Conservation (phyloP, 1,284 basidiomycete species). For the Sporisorium reilianum region DNA sequence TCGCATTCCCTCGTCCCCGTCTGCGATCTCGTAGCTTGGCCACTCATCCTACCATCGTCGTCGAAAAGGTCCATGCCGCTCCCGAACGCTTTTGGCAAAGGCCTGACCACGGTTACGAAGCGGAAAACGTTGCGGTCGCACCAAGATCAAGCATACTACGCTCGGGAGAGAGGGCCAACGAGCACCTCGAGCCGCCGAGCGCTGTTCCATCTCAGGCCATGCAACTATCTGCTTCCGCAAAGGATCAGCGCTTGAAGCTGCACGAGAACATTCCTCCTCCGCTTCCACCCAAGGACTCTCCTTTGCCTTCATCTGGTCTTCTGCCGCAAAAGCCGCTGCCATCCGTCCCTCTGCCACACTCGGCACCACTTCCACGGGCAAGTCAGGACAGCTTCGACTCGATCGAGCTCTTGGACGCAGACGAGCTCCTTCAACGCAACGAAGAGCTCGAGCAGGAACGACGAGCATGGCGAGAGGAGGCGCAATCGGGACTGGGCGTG, state of each 20-base stretch:
- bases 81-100: slow-evolving; percentile 33
- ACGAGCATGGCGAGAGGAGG: slow-evolving; percentile 28
- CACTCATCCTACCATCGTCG: not conserved
- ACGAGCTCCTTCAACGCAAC: slow-evolving; percentile 22
- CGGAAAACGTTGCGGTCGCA: not conserved
- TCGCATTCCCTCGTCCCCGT: slow-evolving; percentile 31
- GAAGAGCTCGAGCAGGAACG: slow-evolving; percentile 22
- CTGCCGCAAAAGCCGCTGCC: slow-evolving; percentile 14
- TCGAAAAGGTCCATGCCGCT: slow-evolving; percentile 15
- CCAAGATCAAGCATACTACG: not conserved
- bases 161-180: not conserved
- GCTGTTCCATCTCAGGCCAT: no score
- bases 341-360: slow-evolving; percentile 2
- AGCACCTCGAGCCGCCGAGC: not conserved
- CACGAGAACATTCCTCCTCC: slow-evolving; percentile 28
- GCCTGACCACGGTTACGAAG: not conserved
- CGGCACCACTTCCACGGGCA: not conserved
- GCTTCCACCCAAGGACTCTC: slow-evolving; percentile 17
- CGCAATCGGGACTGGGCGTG: slow-evolving; percentile 14
- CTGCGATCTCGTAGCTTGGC: slow-evolving; percentile 30
- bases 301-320: not conserved
- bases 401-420: slow-evolving; percentile 17
- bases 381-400: slow-evolving; percentile 13
- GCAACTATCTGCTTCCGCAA: no score
- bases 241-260: slow-evolving; percentile 23